phyloP scores from a whole-genome alignment of 1,284 basidiomycete species.

The Cutaneotrichosporon sp. region DNA sequence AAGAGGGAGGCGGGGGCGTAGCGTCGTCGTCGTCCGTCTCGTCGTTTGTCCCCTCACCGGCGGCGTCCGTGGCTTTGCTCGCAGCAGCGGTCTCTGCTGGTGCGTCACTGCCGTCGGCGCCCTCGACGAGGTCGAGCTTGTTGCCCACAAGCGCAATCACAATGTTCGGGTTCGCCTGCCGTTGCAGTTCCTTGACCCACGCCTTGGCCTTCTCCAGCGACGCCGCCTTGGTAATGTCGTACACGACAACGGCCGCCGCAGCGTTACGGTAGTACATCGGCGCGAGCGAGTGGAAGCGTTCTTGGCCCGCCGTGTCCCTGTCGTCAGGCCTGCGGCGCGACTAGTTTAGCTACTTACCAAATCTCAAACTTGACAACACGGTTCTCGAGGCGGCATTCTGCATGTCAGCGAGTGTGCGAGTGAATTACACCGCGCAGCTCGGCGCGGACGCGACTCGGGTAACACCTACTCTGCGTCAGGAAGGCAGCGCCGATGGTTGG shows the following conservation, averaged over 20 bases:
- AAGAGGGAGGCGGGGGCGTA: conserved; percentile 36
- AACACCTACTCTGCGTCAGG: conserved; percentile 46
- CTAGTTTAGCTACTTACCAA: conserved; percentile 39
- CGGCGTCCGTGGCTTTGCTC: conserved; percentile 2
- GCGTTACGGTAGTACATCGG: conserved; percentile 99
- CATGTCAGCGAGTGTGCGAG: conserved; percentile 2
- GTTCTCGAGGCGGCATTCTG: conserved; percentile 50
- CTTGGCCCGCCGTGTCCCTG: conserved; percentile 49
- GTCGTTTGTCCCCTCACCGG: conserved; percentile 48
- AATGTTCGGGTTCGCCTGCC: conserved; percentile 98
- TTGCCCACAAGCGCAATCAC: conserved; percentile 95
- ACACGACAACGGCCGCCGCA: conserved; percentile 90
- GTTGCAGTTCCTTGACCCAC: conserved; percentile 99
- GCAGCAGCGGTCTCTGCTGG: conserved; percentile 60
- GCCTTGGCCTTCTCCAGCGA: conserved; percentile 99
- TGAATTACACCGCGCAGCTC: not conserved
- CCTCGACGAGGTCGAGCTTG: conserved; percentile 86
- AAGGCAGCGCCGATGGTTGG: conserved; percentile 98
- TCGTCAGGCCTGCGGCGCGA: not conserved
- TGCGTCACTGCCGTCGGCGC: conserved; percentile 45
- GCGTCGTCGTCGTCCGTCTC: conserved; percentile 46
- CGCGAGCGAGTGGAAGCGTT: conserved; percentile 49
- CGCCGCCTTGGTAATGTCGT: conserved; percentile 79
- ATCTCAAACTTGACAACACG: conserved; percentile 51
- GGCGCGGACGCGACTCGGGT: too few species aligned